Percentiles rank a stretch among this genome's conserved stretches.
phyloP scores from a whole-genome alignment of 306 rosid genomes.

The Cucurbita argyrosperma region DNA sequence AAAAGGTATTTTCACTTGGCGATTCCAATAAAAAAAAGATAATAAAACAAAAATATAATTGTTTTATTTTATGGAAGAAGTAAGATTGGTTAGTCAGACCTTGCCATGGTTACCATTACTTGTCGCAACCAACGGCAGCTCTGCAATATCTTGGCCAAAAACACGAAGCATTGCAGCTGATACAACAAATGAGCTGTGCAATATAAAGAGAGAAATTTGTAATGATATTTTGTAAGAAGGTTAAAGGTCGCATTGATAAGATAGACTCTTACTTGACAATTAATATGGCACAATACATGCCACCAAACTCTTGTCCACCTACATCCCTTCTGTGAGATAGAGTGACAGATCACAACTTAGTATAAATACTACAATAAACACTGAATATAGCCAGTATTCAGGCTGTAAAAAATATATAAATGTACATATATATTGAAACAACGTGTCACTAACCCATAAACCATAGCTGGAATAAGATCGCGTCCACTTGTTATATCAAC shows the following conservation, averaged over 20 bases:
- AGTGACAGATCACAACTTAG: slow-evolving; percentile 11
- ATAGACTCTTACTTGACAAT: slow-evolving; percentile 65
- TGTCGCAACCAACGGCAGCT: slow-evolving; percentile 87
- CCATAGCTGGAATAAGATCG: slow-evolving; percentile 95
- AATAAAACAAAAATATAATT: no score
- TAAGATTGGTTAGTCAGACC: slow-evolving; percentile 21
- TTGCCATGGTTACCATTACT: slow-evolving; percentile 71
- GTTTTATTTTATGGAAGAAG: background rate
- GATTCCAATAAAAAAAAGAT: background rate
- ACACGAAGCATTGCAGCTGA: slow-evolving; percentile 80
- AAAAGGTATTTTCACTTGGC: background rate
- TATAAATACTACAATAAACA: background rate
- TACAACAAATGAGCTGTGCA: slow-evolving; percentile 86
- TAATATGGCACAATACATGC: slow-evolving; percentile 81
- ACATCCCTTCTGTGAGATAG: slow-evolving; percentile 47
- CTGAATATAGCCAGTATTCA: slow-evolving; percentile 1
- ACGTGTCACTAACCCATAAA: slow-evolving; percentile 56
- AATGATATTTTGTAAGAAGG: background rate
- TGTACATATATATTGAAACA: background rate
- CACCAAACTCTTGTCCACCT: slow-evolving; percentile 83
- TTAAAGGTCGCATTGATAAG: background rate
- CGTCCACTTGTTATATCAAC: slow-evolving; percentile 69
- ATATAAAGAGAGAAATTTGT: slow-evolving; percentile 19
- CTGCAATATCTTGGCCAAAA: slow-evolving; percentile 74
- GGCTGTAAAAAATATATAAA: background rate